Conservation (phyloP, 345 rosid species). For the Camelina neglecta region DNA sequence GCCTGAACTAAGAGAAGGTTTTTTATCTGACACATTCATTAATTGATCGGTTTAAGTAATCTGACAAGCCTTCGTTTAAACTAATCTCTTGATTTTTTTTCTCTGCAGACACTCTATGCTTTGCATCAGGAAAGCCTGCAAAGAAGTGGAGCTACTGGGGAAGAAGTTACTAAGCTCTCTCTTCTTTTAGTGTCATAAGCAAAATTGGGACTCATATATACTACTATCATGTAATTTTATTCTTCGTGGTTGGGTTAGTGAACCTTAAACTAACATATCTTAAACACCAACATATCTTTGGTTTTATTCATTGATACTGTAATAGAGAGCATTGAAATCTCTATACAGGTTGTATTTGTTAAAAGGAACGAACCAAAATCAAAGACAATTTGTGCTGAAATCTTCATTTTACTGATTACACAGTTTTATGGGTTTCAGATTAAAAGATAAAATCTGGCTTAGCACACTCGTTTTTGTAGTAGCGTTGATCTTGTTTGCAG, state of each 20-base stretch:
- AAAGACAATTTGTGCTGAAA: neutral
- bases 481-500: slow-evolving; percentile 11
- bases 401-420: neutral
- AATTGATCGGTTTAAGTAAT: no score
- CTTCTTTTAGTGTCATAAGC: no score
- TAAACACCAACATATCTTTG: no score
- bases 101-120: neutral
- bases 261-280: no score
- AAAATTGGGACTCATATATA: no score
- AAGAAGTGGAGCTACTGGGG: neutral
- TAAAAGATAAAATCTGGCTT: slow-evolving; percentile 3
- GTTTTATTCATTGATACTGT: no score
- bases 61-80: no score
- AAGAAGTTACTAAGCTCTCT: neutral
- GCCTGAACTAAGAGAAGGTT: neutral
- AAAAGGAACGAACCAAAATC: neutral
- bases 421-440: neutral
- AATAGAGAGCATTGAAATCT: neutral
- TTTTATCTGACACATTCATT: no score
- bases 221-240: no score
- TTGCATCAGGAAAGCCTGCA: neutral
- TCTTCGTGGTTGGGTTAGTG: no score
- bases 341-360: neutral
- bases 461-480: neutral
- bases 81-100: no score